phyloP scores from a whole-genome alignment of 208 protist species.

The Wallacemonas sp. region DNA sequence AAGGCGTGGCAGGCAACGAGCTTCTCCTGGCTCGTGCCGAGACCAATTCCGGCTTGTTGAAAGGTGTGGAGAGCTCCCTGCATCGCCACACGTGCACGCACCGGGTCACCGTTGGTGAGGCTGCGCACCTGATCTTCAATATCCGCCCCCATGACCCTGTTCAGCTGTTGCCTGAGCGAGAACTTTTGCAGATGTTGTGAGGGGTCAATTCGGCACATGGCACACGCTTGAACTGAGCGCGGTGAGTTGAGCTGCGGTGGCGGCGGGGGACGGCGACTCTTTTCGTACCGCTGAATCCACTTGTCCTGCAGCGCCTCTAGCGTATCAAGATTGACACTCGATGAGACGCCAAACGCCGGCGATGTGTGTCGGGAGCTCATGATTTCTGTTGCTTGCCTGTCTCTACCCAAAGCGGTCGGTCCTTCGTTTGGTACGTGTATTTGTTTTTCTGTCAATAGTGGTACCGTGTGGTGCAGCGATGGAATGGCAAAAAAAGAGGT shows the following conservation, averaged over 20 bases:
- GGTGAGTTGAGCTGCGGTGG: conserved; percentile 60
- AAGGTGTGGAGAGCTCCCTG: conserved; percentile 52
- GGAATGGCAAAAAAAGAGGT: no score
- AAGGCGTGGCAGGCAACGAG: conserved; percentile 46
- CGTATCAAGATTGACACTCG: conserved; percentile 50
- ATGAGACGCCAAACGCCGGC: neutral
- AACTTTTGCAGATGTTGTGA: conserved; percentile 33
- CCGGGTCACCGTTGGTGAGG: conserved; percentile 14
- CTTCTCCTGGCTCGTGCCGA: conserved; percentile 71
- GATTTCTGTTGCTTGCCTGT: no score
- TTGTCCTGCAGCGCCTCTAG: conserved; percentile 57
- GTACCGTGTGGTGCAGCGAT: no score
- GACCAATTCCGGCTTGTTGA: conserved; percentile 32
- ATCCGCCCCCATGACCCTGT: conserved; percentile 25
- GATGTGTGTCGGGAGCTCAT: neutral
- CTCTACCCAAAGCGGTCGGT: no score
- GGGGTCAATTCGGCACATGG: conserved; percentile 23
- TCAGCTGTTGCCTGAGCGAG: conserved; percentile 57
- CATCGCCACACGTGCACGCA: conserved; percentile 15
- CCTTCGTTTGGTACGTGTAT: no score
- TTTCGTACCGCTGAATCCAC: conserved; percentile 43
- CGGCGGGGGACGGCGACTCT: conserved; percentile 26
- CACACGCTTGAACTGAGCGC: conserved; percentile 55
- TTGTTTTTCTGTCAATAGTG: no score
- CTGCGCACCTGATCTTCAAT: conserved; percentile 13